Base-by-base conservation (phyloP, 768 basidiomycete genomes). In the Russula earlei region DNA sequence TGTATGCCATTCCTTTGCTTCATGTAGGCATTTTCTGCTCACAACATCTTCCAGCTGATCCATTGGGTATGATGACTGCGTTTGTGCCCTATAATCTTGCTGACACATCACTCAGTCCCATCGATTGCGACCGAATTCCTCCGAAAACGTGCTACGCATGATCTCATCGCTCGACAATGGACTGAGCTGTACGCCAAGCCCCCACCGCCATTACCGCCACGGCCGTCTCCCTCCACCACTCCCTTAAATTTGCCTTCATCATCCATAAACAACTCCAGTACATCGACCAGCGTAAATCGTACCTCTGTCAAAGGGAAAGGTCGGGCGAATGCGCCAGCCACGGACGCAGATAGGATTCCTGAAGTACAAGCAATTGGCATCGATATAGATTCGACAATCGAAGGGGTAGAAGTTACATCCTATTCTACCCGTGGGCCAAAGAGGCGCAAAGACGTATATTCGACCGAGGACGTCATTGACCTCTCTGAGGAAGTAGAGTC, bases 1-100 rank as follows among this genome's bases (percentile, higher is more conserved):
- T 78, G 91, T 91, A 67, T 58, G 88, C 75, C 34, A 33, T 24
- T 40, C 34, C 20, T 36, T 52, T 14, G 25, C 27, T 19, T 37
- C 17, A 52, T n/a, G 19, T n/a, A 11, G n/a, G 17, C 43, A 42
- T 42, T 31, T 1, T 34, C 56, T 29, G 25, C 34, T 40, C 54
- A 51, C 11, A 12, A 15, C 54, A 10, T 50, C 58, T 19, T n/a
- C 12, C 12, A 62, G 62, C 49, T 14, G 62, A 62, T 24, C 62
- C 62, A 42, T 44, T 62, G 58, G 62, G 62, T 61, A 53, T 49
- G 50, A 25, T 14, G 12, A 37, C 20, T 15, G 4, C 6, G 7
- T 17, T 20, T 49, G 15, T n/a, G 17, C 19, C 22, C 14, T 20
- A n/a, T 14, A 27, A 50, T n/a, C 5, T 50, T 52, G 20, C 43